A percentile compares a stretch with the other conserved stretches of the same genome.
Evolutionary conservation across 495 filamentous ascomycete species (phyloP).

Genomic region (Ramalina intermedia): DNA sequence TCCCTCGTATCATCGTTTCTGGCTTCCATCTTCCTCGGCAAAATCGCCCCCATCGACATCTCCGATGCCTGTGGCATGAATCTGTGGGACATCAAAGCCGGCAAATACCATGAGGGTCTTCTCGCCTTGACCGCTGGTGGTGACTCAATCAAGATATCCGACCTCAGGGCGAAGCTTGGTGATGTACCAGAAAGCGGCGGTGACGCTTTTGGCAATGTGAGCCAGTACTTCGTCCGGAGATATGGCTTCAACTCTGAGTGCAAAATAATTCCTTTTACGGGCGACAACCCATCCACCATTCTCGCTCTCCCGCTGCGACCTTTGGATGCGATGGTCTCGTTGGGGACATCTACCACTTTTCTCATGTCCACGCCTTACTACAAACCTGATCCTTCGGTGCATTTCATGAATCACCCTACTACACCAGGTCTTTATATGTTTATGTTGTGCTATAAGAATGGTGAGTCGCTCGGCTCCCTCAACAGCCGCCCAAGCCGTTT

Average conservation of each 20-base stretch:
- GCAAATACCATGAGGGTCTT: constrained; percentile 57
- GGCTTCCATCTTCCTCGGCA: constrained; percentile 78
- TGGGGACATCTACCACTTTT: constrained; percentile 93
- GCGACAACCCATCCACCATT: constrained; percentile 93
- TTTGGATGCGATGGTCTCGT: constrained; percentile 80
- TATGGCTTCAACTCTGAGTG: constrained; percentile 69
- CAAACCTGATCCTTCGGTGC: constrained; percentile 70
- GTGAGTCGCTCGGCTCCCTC: constrained; percentile 16
- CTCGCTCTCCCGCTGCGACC: constrained; percentile 74
- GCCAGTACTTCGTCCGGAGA: constrained; percentile 56
- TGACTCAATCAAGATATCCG: constrained; percentile 39
- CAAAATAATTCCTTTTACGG: constrained; percentile 71
- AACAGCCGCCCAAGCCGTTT: too few relatives aligned
- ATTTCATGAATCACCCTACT: constrained; percentile 84
- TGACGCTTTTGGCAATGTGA: constrained; percentile 56
- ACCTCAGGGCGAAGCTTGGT: constrained; percentile 67
- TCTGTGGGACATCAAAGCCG: constrained; percentile 73
- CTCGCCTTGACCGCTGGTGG: constrained; percentile 60
- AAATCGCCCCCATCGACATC: constrained; percentile 80
- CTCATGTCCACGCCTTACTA: constrained; percentile 89
- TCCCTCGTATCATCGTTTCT: constrained; percentile 92
- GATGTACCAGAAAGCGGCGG: constrained; percentile 68
- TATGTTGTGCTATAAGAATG: constrained; percentile 99
- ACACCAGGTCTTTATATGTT: constrained; percentile 83
- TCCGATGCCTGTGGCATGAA: constrained; percentile 96